Conservation (phyloP, 208 protist genomes). For the Crithidia mellificae region DNA sequence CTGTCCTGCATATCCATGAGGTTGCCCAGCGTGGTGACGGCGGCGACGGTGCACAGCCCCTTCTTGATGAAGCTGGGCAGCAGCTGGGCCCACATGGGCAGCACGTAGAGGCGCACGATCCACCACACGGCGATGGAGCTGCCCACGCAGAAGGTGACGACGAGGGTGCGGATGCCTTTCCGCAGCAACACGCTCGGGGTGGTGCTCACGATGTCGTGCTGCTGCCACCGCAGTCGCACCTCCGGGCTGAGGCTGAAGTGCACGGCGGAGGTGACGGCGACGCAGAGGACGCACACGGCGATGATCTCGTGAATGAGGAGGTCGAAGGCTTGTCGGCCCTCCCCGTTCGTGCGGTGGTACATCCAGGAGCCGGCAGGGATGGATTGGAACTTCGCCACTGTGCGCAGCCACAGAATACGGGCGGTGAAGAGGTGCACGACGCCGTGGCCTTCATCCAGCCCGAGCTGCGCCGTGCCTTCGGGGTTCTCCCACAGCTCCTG, state of each 20-base stretch:
- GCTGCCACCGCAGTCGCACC: conserved; percentile 37
- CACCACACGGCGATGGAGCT: conserved; percentile 31
- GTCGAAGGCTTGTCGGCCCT: conserved; percentile 25
- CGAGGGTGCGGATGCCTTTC: conserved; percentile 63
- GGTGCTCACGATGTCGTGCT: conserved; percentile 47
- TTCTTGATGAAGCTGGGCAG: conserved; percentile 48
- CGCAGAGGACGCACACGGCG: conserved; percentile 20
- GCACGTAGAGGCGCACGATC: conserved; percentile 29
- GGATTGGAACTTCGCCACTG: conserved; percentile 26
- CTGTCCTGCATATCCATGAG: conserved; percentile 82
- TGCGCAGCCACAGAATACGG: conserved; percentile 30
- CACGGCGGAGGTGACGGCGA: conserved; percentile 27
- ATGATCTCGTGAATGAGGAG: conserved; percentile 19
- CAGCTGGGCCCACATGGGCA: conserved; percentile 39
- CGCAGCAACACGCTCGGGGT: conserved; percentile 65
- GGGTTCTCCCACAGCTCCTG: conserved; percentile 26
- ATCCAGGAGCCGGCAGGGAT: conserved; percentile 25
- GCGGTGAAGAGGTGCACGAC: conserved; percentile 28
- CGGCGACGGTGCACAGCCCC: conserved; percentile 43
- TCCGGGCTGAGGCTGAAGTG: conserved; percentile 28
- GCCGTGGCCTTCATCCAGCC: conserved; percentile 14
- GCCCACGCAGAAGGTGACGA: conserved; percentile 57
- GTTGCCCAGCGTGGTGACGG: conserved; percentile 60
- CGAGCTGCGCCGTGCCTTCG: conserved; percentile 14
- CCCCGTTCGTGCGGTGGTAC: conserved; percentile 16